These are phyloP conservation scores for Batkoa obscura DNA, from an alignment of 371 early-diverging fungal species.

Conservation along the genomic window DNA sequence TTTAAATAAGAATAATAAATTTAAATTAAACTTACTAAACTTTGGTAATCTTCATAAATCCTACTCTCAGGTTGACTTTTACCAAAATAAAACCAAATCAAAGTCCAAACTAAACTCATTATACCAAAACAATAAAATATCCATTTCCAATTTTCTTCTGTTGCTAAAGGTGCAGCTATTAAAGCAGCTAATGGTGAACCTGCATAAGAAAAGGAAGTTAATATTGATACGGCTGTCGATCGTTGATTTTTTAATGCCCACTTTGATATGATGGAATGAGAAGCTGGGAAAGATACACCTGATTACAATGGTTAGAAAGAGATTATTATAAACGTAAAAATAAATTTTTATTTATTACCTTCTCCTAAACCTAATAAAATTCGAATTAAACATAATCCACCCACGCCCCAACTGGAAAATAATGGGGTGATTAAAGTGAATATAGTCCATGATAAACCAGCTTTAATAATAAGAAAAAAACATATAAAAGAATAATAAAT, in stretches of 20 bases:
- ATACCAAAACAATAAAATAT: constrained; percentile 1
- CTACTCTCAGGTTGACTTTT: background rate
- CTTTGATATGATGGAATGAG: background rate
- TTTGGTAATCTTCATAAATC: background rate
- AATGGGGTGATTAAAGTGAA: background rate
- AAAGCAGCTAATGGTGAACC: background rate
- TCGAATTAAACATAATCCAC: background rate
- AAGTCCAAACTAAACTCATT: background rate
- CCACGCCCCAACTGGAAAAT: background rate
- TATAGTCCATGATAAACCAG: background rate
- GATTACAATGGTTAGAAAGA: background rate
- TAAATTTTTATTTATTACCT: background rate
- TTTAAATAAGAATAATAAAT: background rate
- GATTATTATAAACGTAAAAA: background rate
- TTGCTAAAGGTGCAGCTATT: constrained; percentile 1
- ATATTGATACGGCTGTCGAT: background rate
- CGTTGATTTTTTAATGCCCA: background rate
- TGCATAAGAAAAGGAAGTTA: background rate
- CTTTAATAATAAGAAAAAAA: background rate
- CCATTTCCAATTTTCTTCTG: background rate
- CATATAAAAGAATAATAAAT: background rate
- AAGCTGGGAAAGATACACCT: constrained; percentile 1
- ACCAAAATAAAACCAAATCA: background rate
- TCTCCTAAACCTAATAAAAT: background rate
- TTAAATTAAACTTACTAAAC: background rate